These are phyloP conservation scores for Cercospora zeae-maydis DNA, from an alignment of 2,329 filamentous ascomycete genomes.

Conservation along the genomic window DNA sequence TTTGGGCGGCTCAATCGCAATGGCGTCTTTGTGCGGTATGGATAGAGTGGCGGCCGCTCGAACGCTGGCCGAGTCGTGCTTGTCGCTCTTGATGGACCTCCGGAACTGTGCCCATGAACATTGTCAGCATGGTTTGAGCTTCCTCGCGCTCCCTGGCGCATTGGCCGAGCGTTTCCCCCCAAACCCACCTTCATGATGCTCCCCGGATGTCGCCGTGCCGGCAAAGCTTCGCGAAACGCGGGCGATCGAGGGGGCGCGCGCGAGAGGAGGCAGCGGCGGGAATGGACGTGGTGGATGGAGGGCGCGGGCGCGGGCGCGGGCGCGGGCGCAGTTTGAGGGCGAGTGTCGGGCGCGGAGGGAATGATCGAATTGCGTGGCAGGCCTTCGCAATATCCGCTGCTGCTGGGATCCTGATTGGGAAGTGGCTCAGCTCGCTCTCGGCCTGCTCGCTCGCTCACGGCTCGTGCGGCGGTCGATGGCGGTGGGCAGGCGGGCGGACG, in stretches of 20 bases:
- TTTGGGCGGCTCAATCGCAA: slow-evolving; percentile 87
- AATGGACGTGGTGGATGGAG: background rate
- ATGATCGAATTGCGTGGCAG: background rate
- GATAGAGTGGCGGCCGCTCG: slow-evolving; percentile 62
- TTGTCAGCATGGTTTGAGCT: slow-evolving; percentile 5
- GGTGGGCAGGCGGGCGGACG: background rate
- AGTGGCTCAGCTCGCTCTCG: slow-evolving; percentile 4
- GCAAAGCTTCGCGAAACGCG: background rate
- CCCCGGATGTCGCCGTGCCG: slow-evolving; percentile 6
- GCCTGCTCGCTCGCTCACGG: background rate
- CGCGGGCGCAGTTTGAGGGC: background rate
- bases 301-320: background rate
- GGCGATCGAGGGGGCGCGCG: background rate
- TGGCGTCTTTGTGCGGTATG: slow-evolving; percentile 77
- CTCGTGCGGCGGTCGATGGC: background rate
- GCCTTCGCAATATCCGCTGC: slow-evolving; percentile 6
- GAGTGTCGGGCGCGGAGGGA: background rate
- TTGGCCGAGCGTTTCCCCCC: background rate
- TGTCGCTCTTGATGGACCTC: slow-evolving; percentile 86
- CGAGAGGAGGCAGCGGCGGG: background rate
- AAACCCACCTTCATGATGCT: slow-evolving; percentile 14
- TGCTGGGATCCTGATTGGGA: slow-evolving; percentile 5
- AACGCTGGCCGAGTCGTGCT: slow-evolving; percentile 53
- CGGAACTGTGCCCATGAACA: slow-evolving; percentile 52
- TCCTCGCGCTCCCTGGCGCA: slow-evolving; percentile 23